Base-by-base conservation (phyloP, 352 stramenopile genomes). In the Phytophthora syringae region DNA sequence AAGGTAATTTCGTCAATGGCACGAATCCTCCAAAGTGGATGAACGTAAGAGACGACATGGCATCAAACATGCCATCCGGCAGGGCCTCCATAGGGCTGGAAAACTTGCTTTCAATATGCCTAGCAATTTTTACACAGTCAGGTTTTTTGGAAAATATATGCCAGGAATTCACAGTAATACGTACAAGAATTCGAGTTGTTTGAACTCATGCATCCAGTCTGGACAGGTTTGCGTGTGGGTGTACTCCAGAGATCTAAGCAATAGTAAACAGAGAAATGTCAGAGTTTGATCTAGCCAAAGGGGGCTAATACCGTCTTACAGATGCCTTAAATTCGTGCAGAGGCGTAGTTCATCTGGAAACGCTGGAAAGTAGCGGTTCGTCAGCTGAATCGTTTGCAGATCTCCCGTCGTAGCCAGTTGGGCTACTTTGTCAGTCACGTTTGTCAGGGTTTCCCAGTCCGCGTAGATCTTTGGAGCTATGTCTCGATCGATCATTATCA, bases 401-500 rank as follows among this genome's bases (percentile, higher is more conserved):
- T 72, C 45, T 9, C 66, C 76, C 5, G 25, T 67, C 4, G 49
- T 13, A 5, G 70, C 57, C 3, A 84, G 34, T 7, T 72, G 45
- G 7, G 49, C 43, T 1, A 83, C 42, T 52, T 73, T 75, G 0
- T 82, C 54, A 0, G 60, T 81, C 40, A 72, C 48, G 21, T 80
- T 70, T 0, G 15, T 58, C 5, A n/a, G n/a, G n/a, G n/a, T 32
- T 11, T 69, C 20, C 76, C 78, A 87, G 10, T 70, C 60, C 7
- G 70, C 65, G 20, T 54, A 79, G 10, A 48, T 70, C 5, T 48
- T 66, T 2, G 55, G 52, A 0, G 52, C 69, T 2, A 54, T 45
- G 21, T 77, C 42, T 15, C 53, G 45, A 48, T 83, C 73, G 36
- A 84, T 79, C 39, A 78, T 62, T 2, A 73, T 60, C 2, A 88